phyloP scores from a whole-genome alignment of 805 yeast species.

The Wickerhamiella qilinensis region DNA sequence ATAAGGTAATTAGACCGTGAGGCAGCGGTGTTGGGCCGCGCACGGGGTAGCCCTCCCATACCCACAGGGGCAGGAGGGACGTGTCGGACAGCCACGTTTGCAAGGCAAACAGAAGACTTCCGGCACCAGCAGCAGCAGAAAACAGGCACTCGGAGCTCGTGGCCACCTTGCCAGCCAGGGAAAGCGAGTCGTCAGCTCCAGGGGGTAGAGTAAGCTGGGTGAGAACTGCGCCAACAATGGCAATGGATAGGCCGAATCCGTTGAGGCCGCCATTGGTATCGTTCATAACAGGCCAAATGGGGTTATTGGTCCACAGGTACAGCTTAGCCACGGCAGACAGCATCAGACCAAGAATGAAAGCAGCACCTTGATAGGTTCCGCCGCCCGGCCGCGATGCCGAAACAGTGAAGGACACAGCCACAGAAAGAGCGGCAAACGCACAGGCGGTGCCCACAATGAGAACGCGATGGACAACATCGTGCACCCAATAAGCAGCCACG shows the following conservation, averaged over 20 bases:
- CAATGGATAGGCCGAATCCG: conserved; percentile 46
- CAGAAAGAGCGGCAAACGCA: conserved; percentile 41
- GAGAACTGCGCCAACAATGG: conserved; percentile 45
- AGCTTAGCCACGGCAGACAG: conserved; percentile 60
- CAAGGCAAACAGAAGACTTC: conserved; percentile 53
- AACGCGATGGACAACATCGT: conserved; percentile 56
- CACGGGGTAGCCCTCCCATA: conserved; percentile 92
- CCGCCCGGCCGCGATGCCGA: conserved; percentile 20
- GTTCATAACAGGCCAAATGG: conserved; percentile 92
- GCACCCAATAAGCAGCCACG: conserved; percentile 56
- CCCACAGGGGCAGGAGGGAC: conserved; percentile 77
- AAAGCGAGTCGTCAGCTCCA: conserved; percentile 2
- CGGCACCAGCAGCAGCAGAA: conserved; percentile 52
- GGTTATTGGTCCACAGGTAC: conserved; percentile 71
- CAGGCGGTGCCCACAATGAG: conserved; percentile 50
- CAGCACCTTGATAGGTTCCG: conserved; percentile 30
- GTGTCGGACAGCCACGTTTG: conserved; percentile 71
- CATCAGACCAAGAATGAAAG: conserved; percentile 58
- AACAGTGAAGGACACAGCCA: conserved; percentile 37
- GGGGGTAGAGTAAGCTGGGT: conserved; percentile 28
- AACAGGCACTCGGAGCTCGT: conserved; percentile 17
- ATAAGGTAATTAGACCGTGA: conserved; percentile 51
- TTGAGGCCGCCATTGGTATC: conserved; percentile 76
- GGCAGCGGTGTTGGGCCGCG: conserved; percentile 77
- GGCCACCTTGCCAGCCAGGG: conserved; percentile 12